Conservation (phyloP, 306 rosid species). For the Sechiopsis laciniata region DNA sequence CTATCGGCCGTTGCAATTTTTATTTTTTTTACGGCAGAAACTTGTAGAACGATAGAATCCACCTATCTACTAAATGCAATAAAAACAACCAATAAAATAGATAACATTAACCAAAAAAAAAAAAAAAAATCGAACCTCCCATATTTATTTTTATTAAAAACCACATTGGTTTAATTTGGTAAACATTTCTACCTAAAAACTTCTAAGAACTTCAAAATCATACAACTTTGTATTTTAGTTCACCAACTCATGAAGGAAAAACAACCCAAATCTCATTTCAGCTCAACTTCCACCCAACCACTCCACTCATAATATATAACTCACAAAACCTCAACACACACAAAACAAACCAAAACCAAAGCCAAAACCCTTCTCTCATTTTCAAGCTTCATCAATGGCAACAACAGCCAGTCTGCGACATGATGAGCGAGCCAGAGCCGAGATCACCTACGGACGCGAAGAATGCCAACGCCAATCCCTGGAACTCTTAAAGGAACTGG, state of each 20-base stretch:
- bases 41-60: too few species aligned
- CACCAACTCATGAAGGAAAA: not conserved
- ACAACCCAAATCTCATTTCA: not conserved
- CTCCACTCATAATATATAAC: not conserved
- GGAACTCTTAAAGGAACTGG: conserved; percentile 56
- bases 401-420: not conserved
- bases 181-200: not conserved
- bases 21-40: too few species aligned
- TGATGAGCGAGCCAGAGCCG: conserved; percentile 55
- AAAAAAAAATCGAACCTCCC: too few species aligned
- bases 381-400: not conserved
- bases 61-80: too few species aligned
- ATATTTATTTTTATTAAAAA: not conserved
- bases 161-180: conserved; percentile 12
- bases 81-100: too few species aligned
- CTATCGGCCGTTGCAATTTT: too few species aligned
- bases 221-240: not conserved
- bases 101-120: too few species aligned
- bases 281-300: conserved; percentile 15
- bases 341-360: not conserved
- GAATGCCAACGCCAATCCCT: conserved; percentile 45
- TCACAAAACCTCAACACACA: not conserved
- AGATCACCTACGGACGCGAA: conserved; percentile 52
- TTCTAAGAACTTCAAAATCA: not conserved
- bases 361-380: not conserved